These are phyloP conservation scores for Apostasia shenzhenica DNA, from an alignment of 106 monocot genomes.

Conservation along the genomic window DNA sequence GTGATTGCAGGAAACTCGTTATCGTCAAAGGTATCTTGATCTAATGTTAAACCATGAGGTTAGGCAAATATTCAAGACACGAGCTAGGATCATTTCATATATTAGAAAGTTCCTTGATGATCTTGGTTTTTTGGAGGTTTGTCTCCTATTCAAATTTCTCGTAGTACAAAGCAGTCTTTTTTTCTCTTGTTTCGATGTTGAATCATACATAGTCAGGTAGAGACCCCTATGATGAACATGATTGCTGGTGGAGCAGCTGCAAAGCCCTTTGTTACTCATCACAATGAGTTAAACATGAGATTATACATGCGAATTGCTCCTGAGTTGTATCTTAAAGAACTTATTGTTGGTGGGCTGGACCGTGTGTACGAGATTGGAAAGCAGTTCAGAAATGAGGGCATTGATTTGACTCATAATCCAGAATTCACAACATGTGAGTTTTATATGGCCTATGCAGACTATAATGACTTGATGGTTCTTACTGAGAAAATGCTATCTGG, in stretches of 20 bases:
- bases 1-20: conserved; percentile 74
- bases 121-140: conserved; percentile 78
- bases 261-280: conserved; percentile 81
- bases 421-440: conserved; percentile 99
- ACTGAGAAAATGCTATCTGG: conserved; percentile 89
- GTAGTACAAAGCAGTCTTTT: background rate
- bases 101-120: conserved; percentile 61
- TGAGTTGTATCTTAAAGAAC: conserved; percentile 80
- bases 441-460: conserved; percentile 98
- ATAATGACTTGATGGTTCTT: conserved; percentile 83
- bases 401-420: conserved; percentile 97
- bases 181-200: background rate
- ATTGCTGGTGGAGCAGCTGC: conserved; percentile 97
- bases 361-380: conserved; percentile 98
- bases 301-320: conserved; percentile 94
- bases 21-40: conserved; percentile 89
- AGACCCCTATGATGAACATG: conserved; percentile 98
- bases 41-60: conserved; percentile 87
- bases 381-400: conserved; percentile 96
- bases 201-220: conserved; percentile 45
- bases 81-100: conserved; percentile 59
- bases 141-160: conserved; percentile 5
- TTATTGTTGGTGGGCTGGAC: conserved; percentile 85
- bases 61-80: conserved; percentile 81
- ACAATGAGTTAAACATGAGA: conserved; percentile 91